Evolutionary conservation across 2,329 filamentous ascomycete species (phyloP), one percentile per base, ranked within the genome.

Genomic region (Verticillium nubilum): DNA sequence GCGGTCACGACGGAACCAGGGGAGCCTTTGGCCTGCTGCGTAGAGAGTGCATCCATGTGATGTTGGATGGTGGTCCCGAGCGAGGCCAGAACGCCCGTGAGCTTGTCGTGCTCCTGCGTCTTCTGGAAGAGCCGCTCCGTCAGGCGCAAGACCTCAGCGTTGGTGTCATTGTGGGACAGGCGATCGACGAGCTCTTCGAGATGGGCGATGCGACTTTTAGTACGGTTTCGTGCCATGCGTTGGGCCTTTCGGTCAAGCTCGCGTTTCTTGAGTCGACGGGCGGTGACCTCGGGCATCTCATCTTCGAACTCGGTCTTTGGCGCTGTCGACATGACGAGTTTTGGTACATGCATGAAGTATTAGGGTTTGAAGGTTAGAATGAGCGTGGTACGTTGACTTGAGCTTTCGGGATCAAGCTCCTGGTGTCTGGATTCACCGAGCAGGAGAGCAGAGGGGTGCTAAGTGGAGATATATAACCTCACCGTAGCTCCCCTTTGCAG

Each of bases 231-330:
- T 1, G 67, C 64, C 12, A 65, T 59, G 2, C 67, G 63, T 70
- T 37, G 68, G 0, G 66, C 65, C 26, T 65, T 66, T 52, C 68
- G 64, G 54, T 70, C 69, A 4, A 71, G 63, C 29, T 72, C 68
- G 4, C 69, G 58, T 58, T 71, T 71, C 63, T 70, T 70, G 19
- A 37, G 33, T 37, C 33, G 33, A 2, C 33, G 33, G 33, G 33
- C 33, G 33, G 33, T n/a, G 33, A 37, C 33, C 4, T 5, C 4
- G 9, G 33, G 33, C 2, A 37, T 37, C 33, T 37, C 33, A 37
- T 37, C 33, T 37, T 37, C 13, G 13, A 37, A 10, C 6, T 37
- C 33, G 6, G 33, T 37, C 33, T 37, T 37, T 37, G 6, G 33
- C 13, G 33, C 33, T 37, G 33, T 37, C 33, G 33, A 37, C 33